These are phyloP conservation scores for Leccinum obscurum DNA, from an alignment of 768 basidiomycete genomes.

Conservation along the genomic window DNA sequence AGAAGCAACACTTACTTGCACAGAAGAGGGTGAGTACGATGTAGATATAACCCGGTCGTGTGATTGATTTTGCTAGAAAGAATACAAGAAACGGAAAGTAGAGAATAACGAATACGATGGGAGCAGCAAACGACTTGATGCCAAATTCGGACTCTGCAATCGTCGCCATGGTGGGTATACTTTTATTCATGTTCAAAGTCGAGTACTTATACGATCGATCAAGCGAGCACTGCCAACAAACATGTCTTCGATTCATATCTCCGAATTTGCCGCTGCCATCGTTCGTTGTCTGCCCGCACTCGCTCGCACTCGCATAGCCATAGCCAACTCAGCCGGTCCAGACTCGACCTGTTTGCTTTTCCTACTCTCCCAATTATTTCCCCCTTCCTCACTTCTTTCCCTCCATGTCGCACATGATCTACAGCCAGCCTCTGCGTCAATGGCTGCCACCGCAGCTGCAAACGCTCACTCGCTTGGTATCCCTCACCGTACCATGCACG, in stretches of 20 bases:
- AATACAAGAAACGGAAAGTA: constrained; percentile 23
- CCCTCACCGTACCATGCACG: constrained; percentile 43
- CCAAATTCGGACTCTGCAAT: constrained; percentile 13
- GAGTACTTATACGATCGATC: not conserved
- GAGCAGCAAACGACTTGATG: constrained; percentile 25
- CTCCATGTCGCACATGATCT: constrained; percentile 71
- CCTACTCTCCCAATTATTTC: constrained; percentile 49
- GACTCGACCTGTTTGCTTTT: constrained; percentile 81
- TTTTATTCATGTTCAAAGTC: not conserved
- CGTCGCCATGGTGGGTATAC: not conserved
- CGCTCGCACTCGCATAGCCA: constrained; percentile 34
- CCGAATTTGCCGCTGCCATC: constrained; percentile 53
- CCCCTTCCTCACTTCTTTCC: constrained; percentile 46
- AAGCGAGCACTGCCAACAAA: not conserved
- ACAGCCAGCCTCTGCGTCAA: constrained; percentile 53
- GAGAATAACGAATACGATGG: constrained; percentile 28
- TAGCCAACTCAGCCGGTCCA: constrained; percentile 81
- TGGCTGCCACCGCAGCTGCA: constrained; percentile 51
- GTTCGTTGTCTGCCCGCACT: constrained; percentile 12
- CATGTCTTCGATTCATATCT: constrained; percentile 37
- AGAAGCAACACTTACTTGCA: constrained; percentile 15
- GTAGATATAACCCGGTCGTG: constrained; percentile 22
- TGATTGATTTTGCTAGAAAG: constrained; percentile 16
- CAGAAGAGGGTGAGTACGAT: constrained; percentile 29
- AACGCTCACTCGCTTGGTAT: constrained; percentile 46